phyloP scores from a whole-genome alignment of 2,329 filamentous ascomycete genomes.

The Penicillium sp. region DNA sequence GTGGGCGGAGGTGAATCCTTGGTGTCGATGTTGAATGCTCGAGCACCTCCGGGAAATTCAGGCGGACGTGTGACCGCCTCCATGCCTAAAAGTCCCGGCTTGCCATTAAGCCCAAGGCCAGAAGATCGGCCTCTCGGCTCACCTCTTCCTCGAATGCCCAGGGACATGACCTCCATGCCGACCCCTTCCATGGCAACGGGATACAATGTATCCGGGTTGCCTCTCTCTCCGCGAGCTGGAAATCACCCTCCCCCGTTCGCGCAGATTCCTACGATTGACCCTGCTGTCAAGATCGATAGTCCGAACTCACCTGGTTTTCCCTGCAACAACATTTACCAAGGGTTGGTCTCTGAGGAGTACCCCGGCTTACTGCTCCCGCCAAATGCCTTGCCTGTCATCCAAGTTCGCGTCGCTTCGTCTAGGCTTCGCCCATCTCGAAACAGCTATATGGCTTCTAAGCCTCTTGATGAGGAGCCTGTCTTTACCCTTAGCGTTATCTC shows the following conservation, averaged over 20 bases:
- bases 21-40: constrained; percentile 30
- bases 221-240: constrained; percentile 66
- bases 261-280: constrained; percentile 36
- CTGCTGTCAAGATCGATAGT: constrained; percentile 32
- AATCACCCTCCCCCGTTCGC: constrained; percentile 68
- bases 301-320: constrained; percentile 25
- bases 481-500: constrained; percentile 85
- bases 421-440: constrained; percentile 87
- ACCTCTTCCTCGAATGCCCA: constrained; percentile 53
- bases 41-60: constrained; percentile 17
- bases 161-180: constrained; percentile 33
- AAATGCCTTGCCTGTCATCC: constrained; percentile 78
- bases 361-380: constrained; percentile 80
- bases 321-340: constrained; percentile 59
- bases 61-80: constrained; percentile 40
- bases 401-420: constrained; percentile 84
- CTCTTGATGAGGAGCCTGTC: constrained; percentile 84
- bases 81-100: constrained; percentile 56
- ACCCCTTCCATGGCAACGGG: constrained; percentile 53
- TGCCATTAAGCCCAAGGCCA: constrained; percentile 58
- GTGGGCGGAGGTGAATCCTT: constrained; percentile 25
- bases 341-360: constrained; percentile 77
- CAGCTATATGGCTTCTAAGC: constrained; percentile 72
- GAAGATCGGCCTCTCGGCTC: constrained; percentile 55
- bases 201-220: constrained; percentile 46